Conservation (phyloP, 78 protist species). For the Guillardia theta region DNA sequence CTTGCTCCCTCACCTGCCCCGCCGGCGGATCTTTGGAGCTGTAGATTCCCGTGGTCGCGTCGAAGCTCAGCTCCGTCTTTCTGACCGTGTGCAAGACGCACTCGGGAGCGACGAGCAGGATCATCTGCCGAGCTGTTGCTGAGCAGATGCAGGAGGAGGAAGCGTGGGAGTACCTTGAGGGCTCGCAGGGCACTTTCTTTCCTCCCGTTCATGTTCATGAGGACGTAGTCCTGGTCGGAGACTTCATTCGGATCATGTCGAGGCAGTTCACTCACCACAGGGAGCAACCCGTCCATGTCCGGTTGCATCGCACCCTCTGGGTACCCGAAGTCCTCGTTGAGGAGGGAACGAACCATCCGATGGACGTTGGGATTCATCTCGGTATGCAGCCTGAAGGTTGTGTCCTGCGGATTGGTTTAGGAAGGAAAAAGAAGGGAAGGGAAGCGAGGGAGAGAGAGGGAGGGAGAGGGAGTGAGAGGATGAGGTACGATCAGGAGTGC, state of each 20-base stretch:
- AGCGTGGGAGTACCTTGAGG: neutral
- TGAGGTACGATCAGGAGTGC: too few relatives aligned
- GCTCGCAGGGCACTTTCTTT: neutral
- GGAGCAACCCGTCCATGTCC: neutral
- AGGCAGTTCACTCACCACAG: too few relatives aligned
- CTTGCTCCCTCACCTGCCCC: too few relatives aligned
- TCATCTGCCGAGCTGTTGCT: too few relatives aligned
- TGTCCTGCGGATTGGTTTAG: too few relatives aligned
- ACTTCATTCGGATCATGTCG: too few relatives aligned
- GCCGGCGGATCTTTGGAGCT: too few relatives aligned
- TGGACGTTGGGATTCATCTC: neutral
- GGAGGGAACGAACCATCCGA: neutral
- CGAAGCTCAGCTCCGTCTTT: neutral
- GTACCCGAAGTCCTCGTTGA: neutral
- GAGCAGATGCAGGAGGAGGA: too few relatives aligned
- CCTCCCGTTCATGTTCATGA: neutral
- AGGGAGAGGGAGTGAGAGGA: too few relatives aligned
- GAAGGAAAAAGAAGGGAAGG: too few relatives aligned
- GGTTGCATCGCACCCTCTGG: neutral
- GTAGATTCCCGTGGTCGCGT: too few relatives aligned
- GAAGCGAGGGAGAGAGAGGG: too few relatives aligned
- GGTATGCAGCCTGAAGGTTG: neutral
- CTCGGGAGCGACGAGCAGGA: neutral
- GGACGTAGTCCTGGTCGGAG: slow-evolving; percentile 10
- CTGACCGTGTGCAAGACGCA: neutral